A percentile compares a stretch with the other conserved stretches of the same genome.
These are phyloP conservation scores for Emergomyces orientalis DNA, from an alignment of 2,329 filamentous ascomycete species.

Conservation along the genomic window DNA sequence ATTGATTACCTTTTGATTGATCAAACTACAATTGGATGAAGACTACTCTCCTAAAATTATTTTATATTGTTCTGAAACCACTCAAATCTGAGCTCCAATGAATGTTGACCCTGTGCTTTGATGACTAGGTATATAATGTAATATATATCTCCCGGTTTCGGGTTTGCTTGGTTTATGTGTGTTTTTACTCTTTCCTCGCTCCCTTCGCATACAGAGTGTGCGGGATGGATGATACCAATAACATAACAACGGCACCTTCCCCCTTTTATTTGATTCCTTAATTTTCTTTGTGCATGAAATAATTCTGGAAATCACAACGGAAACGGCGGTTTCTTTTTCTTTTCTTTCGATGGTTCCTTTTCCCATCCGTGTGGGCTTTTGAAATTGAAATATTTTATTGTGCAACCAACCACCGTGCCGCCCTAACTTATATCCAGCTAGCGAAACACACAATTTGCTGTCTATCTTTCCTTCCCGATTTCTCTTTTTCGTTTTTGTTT, in stretches of 20 bases:
- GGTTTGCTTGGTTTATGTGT: background rate
- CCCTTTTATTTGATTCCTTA: background rate
- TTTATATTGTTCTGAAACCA: background rate
- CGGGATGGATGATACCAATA: background rate
- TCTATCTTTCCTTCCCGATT: background rate
- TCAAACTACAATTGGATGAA: background rate
- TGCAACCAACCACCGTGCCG: background rate
- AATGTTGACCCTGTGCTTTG: background rate
- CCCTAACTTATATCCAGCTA: background rate
- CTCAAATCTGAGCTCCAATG: background rate
- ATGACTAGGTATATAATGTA: background rate
- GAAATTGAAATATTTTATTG: background rate
- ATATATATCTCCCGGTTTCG: background rate
- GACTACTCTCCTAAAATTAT: background rate
- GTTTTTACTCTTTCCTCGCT: background rate
- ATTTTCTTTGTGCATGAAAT: background rate
- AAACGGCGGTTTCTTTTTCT: background rate
- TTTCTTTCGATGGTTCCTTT: background rate
- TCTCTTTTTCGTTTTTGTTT: background rate
- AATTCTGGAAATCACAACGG: background rate
- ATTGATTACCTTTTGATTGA: background rate
- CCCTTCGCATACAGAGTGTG: background rate
- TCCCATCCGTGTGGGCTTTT: background rate
- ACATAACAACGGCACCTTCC: background rate
- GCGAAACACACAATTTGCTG: background rate